phyloP scores from a whole-genome alignment of 805 yeast species.

The Lipomyces sp. region DNA sequence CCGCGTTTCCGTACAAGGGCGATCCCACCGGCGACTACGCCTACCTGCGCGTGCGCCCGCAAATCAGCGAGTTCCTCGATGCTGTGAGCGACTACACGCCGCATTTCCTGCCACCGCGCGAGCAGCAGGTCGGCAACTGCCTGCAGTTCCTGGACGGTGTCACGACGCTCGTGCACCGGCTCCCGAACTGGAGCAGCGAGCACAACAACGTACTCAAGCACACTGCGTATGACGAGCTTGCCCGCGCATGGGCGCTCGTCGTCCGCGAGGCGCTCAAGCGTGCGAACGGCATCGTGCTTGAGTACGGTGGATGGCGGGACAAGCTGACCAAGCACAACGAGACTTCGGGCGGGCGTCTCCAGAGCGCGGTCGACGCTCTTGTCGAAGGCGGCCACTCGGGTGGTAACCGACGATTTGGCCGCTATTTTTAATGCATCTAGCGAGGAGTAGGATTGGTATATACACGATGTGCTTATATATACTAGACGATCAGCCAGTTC shows the following conservation, averaged over 20 bases:
- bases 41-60: slow-evolving; percentile 65
- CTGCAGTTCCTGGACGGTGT: slow-evolving; percentile 62
- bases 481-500: too few species aligned
- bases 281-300: slow-evolving; percentile 42
- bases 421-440: too few species aligned
- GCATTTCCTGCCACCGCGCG: slow-evolving; percentile 69
- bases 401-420: too few species aligned
- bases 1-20: slow-evolving; percentile 69
- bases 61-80: slow-evolving; percentile 63
- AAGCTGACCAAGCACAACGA: slow-evolving; percentile 49
- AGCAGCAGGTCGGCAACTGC: slow-evolving; percentile 50
- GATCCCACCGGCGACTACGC: slow-evolving; percentile 72
- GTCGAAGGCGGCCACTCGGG: too few species aligned
- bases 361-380: slow-evolving; percentile 42
- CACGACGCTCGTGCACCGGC: slow-evolving; percentile 54
- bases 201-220: slow-evolving; percentile 44
- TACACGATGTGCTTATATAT: too few species aligned
- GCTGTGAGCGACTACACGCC: slow-evolving; percentile 72
- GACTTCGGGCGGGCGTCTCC: slow-evolving; percentile 44
- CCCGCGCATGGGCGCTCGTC: slow-evolving; percentile 55
- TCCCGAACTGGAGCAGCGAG: slow-evolving; percentile 61
- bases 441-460: too few species aligned
- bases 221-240: slow-evolving; percentile 59
- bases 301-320: slow-evolving; percentile 42
- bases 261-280: slow-evolving; percentile 41